A percentile compares a stretch with the other conserved stretches of the same genome.
Evolutionary conservation across 2,329 filamentous ascomycete species (phyloP).

Genomic region (Scedosporium aurantiacum): DNA sequence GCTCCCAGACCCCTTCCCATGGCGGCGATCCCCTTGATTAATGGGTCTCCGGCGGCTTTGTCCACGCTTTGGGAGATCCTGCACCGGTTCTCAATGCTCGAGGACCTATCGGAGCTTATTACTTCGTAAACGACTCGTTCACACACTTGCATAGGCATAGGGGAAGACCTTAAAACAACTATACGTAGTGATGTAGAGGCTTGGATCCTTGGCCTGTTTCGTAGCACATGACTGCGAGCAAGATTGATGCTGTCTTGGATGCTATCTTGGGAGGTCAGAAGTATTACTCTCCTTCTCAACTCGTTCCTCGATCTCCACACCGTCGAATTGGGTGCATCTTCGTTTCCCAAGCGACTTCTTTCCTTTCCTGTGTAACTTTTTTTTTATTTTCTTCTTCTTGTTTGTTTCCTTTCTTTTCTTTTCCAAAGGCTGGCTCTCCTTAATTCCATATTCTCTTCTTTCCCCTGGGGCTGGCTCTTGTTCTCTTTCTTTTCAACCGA

Average conservation of each 20-base stretch:
- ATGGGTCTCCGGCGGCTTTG: background rate
- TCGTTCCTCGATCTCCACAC: background rate
- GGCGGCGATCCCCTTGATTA: background rate
- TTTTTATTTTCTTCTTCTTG: background rate
- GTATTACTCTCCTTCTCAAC: background rate
- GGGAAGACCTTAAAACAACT: background rate
- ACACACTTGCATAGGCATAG: too few relatives aligned
- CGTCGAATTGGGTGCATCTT: background rate
- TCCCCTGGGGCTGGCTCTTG: background rate
- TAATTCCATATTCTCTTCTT: background rate
- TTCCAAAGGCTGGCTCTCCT: background rate
- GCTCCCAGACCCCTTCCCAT: background rate
- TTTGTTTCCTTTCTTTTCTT: background rate
- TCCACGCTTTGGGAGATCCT: background rate
- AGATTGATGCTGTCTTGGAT: too few relatives aligned
- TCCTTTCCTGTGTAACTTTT: background rate
- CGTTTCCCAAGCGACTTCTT: background rate
- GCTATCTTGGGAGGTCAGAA: too few relatives aligned
- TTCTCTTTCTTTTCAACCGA: background rate
- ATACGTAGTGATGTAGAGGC: background rate
- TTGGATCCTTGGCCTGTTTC: slow-evolving; percentile 1
- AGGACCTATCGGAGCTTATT: background rate
- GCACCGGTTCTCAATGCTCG: background rate
- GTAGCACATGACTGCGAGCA: background rate
- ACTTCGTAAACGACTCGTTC: background rate